phyloP scores from a whole-genome alignment of 352 stramenopile genomes.

The Phytophthora agathidicida region DNA sequence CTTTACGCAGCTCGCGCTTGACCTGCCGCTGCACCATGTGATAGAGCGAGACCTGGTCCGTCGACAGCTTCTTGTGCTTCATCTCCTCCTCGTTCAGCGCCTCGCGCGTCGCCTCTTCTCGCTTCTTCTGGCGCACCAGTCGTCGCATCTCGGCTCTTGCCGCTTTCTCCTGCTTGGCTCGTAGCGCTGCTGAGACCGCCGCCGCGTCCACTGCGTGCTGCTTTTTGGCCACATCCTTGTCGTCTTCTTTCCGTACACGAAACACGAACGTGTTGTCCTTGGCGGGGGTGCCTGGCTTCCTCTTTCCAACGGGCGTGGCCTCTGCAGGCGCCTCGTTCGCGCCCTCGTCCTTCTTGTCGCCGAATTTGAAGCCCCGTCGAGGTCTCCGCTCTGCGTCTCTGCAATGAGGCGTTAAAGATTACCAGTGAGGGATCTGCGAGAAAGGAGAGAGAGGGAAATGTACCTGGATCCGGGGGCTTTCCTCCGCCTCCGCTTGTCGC shows the following conservation, averaged over 20 bases:
- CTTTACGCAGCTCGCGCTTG: constrained; percentile 70
- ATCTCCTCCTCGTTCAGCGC: constrained; percentile 44
- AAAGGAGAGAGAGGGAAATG: background rate
- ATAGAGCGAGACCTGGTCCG: constrained; percentile 66
- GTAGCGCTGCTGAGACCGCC: constrained; percentile 49
- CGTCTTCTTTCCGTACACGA: constrained; percentile 49
- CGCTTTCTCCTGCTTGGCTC: constrained; percentile 56
- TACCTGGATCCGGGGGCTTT: constrained; percentile 41
- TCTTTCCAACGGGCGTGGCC: constrained; percentile 33
- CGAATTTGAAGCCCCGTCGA: constrained; percentile 68
- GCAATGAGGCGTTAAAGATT: no score
- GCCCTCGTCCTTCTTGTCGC: constrained; percentile 37
- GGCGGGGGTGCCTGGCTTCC: constrained; percentile 11
- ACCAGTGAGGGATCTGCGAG: background rate
- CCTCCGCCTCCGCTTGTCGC: constrained; percentile 61
- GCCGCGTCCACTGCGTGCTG: constrained; percentile 42
- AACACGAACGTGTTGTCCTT: constrained; percentile 60
- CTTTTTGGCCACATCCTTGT: constrained; percentile 28
- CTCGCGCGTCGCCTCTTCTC: constrained; percentile 52
- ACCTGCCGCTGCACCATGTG: constrained; percentile 62
- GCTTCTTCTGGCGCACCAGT: constrained; percentile 47
- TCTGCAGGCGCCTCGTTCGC: constrained; percentile 23
- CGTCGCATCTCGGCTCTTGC: constrained; percentile 50
- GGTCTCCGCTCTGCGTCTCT: constrained; percentile 25
- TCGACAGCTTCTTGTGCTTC: constrained; percentile 44